Evolutionary conservation across 164 flowering plant species (phyloP), one percentile per base, ranked within the genome.

Genomic region (Stephania japonica): DNA sequence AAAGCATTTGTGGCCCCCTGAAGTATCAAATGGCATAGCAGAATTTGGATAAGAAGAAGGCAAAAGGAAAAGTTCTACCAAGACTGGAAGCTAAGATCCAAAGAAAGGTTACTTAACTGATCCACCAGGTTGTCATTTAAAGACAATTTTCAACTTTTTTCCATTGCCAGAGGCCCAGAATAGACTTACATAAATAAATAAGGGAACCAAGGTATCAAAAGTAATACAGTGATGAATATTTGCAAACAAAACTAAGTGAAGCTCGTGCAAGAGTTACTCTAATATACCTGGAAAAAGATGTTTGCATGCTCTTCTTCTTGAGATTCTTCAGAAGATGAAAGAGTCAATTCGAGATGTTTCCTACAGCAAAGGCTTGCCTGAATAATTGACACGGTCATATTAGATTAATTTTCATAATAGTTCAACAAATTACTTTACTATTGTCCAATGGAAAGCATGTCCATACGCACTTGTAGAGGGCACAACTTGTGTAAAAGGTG

Each of bases 351-450:
- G 13, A 94, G 80, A 90, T 92, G 97, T 80, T 91, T 87, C 65
- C 79, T 80, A 83, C 89, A 90, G 94, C 97, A 93, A 44, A 73
- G 68, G 82, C 88, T 87, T 68, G 93, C 98, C 97, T 94, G 38
- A 75, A 56, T 23, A 72, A 67, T 76, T 56, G 32, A 75, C 53
- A 24, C n/a, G 2, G 21, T 59, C 24, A n/a, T 4, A 59, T 59
- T 59, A 59, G 64, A 59, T 59, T 19, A 16, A n/a, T 63, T 19
- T 32, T 49, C n/a, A 8, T 23, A 42, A 24, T 26, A 43, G 42
- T 38, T 69, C 26, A 26, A 69, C 14, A 59, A 59, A 59, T 49
- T 59, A 69, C 42, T 70, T 67, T 68, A 42, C n/a, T 67, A 27
- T 14, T 65, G n/a, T 26, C 32, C 49, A 69, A 14, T 19, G 63